These are phyloP conservation scores for Catharanthus roseus DNA, from an alignment of 257 asterid genomes.

Conservation along the genomic window DNA sequence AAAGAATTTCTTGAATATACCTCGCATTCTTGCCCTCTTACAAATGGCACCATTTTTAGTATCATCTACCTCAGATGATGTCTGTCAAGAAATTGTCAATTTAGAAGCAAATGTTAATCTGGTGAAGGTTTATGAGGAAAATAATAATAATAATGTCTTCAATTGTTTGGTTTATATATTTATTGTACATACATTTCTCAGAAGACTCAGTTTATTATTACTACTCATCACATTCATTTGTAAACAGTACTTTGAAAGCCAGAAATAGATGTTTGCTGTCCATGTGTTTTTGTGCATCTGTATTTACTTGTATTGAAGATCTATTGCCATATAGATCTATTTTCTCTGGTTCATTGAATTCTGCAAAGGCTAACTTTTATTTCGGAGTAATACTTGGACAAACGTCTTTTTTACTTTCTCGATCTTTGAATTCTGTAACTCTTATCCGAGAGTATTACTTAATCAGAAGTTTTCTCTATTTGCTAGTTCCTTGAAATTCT, in stretches of 20 bases:
- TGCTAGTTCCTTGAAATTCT: no score
- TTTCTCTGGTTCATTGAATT: no score
- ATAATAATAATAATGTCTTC: background rate
- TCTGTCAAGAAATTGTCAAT: background rate
- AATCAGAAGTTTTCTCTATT: no score
- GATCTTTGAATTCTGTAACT: no score
- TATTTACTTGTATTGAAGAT: background rate
- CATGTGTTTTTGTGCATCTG: background rate
- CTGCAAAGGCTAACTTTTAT: no score
- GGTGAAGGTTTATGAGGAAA: background rate
- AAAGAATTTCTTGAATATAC: constrained; percentile 1
- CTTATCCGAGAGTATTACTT: no score
- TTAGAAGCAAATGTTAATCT: background rate
- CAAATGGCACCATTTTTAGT: background rate
- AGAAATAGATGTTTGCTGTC: background rate
- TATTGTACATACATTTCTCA: background rate
- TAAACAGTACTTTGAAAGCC: constrained; percentile 6
- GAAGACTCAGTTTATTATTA: background rate
- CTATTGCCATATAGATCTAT: background rate
- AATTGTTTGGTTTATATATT: background rate
- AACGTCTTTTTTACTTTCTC: background rate
- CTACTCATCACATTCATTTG: background rate
- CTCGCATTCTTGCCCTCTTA: background rate
- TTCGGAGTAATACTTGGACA: background rate
- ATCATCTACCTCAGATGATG: background rate